Percentiles rank a stretch among this genome's conserved stretches.
These are phyloP conservation scores for Cardamine chenopodiifolia DNA, from an alignment of 345 rosid genomes.

Conservation along the genomic window DNA sequence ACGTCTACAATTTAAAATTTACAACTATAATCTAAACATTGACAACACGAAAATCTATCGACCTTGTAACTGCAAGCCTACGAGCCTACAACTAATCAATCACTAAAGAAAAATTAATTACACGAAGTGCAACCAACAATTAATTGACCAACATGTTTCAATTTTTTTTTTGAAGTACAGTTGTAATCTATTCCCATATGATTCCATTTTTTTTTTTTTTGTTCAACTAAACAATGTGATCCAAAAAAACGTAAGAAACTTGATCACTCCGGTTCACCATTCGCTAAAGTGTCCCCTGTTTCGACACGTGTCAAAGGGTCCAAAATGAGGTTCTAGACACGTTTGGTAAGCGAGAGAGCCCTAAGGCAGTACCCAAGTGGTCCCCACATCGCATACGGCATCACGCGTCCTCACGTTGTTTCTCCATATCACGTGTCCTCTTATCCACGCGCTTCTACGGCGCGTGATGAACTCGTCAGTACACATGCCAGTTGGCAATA, in stretches of 20 bases:
- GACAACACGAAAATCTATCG: not conserved
- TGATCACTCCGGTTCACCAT: constrained; percentile 20
- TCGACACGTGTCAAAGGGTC: constrained; percentile 37
- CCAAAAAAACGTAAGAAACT: constrained; percentile 14
- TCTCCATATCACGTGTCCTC: constrained; percentile 36
- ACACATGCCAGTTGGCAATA: constrained; percentile 41
- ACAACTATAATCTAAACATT: constrained; percentile 8
- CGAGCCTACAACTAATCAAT: constrained; percentile 21
- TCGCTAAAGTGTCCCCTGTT: constrained; percentile 27
- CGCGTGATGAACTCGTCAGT: constrained; percentile 3
- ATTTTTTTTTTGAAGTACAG: not conserved
- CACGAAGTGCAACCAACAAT: constrained; percentile 30
- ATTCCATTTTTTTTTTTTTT: not conserved
- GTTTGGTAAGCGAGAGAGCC: constrained; percentile 19
- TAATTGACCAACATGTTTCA: constrained; percentile 33
- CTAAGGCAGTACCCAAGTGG: not conserved
- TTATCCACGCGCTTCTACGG: constrained; percentile 12
- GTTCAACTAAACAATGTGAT: not conserved
- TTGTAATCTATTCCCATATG: constrained; percentile 5
- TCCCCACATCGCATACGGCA: constrained; percentile 34
- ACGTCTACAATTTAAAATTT: not conserved
- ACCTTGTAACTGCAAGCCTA: constrained; percentile 33
- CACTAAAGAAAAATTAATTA: constrained; percentile 32
- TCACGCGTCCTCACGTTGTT: constrained; percentile 40
- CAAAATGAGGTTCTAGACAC: constrained; percentile 32